Base-by-base conservation (phyloP, 495 filamentous ascomycete species). In the Aspergillus avenaceus region DNA sequence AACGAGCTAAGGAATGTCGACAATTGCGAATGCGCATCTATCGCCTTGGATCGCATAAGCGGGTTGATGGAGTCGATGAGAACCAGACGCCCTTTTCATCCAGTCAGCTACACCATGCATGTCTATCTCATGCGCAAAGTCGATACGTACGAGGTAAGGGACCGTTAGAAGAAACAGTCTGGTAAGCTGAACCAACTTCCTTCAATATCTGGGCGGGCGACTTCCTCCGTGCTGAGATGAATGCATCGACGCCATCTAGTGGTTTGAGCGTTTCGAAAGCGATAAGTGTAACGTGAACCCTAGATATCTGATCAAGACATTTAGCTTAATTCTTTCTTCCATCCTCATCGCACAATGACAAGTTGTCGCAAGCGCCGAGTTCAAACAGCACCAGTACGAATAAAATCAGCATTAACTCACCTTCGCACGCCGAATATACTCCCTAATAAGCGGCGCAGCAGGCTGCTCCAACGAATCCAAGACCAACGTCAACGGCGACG, bases 391-490 rank as follows among this genome's bases (percentile, higher is more conserved):
- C n/a, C n/a, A n/a, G n/a, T n/a, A n/a, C n/a, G n/a, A n/a, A 46
- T 36, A 12, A 27, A 40, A 7, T 11, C n/a, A n/a, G 13, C 8
- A 16, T 32, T 41, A 54, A n/a, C 72, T 50, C 62, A 88, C 88
- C 69, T 86, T 89, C 32, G 88, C 88, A 58, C 88, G 76, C 47
- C 72, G 72, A 29, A 89, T 82, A 61, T 90, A 91, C 66, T 95
- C 88, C 19, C 72, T 69, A 2, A 92, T 51, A 27, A 96, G 65
- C 5, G 85, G 86, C 21, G 71, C 77, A 11, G 83, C 86, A 19
- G 85, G 83, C 67, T 96, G 92, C 66, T 95, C 91, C 31, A 96
- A 66, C 13, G 80, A 87, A 69, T 97, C 92, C 46, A 93, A 74
- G 7, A 97, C 68, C 23, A 97, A 66, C 0, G 91, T 96, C 41